These are phyloP conservation scores for Emericellopsis terricola DNA, from an alignment of 495 filamentous ascomycete species.

Conservation along the genomic window DNA sequence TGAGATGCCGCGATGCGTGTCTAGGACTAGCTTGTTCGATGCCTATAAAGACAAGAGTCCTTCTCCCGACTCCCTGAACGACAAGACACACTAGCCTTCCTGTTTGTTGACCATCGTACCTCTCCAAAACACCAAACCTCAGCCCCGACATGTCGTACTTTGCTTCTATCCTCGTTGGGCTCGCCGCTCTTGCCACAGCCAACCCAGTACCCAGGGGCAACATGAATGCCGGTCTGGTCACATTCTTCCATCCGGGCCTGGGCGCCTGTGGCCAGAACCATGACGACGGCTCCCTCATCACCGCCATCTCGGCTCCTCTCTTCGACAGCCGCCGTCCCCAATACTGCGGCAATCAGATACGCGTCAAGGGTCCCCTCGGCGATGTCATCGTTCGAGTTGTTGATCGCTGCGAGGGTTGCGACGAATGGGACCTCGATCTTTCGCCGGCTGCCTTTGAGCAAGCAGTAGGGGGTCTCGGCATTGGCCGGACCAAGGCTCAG, in stretches of 20 bases:
- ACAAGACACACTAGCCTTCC: too few relatives aligned
- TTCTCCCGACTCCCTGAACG: too few relatives aligned
- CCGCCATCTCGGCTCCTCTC: slow-evolving; percentile 44
- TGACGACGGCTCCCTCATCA: slow-evolving; percentile 33
- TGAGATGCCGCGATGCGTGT: too few relatives aligned
- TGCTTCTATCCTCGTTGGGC: background rate
- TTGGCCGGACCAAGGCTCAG: background rate
- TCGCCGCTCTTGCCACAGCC: background rate
- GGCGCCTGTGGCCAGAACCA: slow-evolving; percentile 52
- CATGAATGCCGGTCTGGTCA: slow-evolving; percentile 56
- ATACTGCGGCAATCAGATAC: slow-evolving; percentile 49
- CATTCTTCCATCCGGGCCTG: slow-evolving; percentile 49
- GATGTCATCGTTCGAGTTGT: slow-evolving; percentile 50
- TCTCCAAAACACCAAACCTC: too few relatives aligned
- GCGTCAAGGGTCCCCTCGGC: slow-evolving; percentile 22
- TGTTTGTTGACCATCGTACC: too few relatives aligned
- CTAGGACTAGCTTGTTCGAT: too few relatives aligned
- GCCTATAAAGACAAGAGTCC: too few relatives aligned
- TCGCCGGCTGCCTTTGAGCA: slow-evolving; percentile 38
- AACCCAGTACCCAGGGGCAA: too few relatives aligned
- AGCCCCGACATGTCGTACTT: too few relatives aligned
- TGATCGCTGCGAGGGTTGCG: slow-evolving; percentile 55
- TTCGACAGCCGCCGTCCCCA: slow-evolving; percentile 55
- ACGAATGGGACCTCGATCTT: slow-evolving; percentile 47
- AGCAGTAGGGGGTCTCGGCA: background rate